Evolutionary conservation across 2,329 filamentous ascomycete genomes (phyloP).

Genomic region (Rutstroemia sp.): DNA sequence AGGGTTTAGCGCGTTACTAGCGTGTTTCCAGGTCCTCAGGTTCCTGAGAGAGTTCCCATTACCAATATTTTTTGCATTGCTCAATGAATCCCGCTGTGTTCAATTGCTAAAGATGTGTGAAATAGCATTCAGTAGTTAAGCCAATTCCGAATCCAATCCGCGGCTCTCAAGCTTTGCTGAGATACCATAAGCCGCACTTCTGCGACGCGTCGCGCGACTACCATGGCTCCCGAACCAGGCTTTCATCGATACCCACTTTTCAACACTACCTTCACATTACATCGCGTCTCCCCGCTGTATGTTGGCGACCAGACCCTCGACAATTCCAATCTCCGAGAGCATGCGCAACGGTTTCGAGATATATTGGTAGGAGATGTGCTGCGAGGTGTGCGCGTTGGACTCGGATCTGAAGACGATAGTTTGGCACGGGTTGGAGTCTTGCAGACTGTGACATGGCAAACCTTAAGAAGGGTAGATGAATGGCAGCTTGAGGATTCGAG

Average conservation of each 20-base stretch:
- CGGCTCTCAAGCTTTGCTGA: neutral
- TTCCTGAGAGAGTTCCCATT: no score
- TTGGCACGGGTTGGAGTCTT: conserved; percentile 34
- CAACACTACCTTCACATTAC: conserved; percentile 36
- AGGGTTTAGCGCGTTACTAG: neutral
- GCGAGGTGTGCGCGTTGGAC: conserved; percentile 38
- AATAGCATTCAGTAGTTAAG: no score
- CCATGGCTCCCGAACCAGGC: conserved; percentile 2
- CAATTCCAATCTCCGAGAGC: conserved; percentile 28
- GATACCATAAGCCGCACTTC: neutral
- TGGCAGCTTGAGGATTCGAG: conserved; percentile 19
- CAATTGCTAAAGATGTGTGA: no score
- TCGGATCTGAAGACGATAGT: conserved; percentile 30
- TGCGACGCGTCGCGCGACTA: neutral
- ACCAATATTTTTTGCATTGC: no score
- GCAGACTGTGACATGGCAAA: conserved; percentile 35
- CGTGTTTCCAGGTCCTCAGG: no score
- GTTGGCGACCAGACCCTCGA: conserved; percentile 31
- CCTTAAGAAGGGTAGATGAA: conserved; percentile 34
- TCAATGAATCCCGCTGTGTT: no score
- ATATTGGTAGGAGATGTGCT: conserved; percentile 38
- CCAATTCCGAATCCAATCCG: no score
- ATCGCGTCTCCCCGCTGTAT: conserved; percentile 40
- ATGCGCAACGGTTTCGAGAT: conserved; percentile 36
- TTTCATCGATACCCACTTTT: conserved; percentile 35